Conservation (phyloP, 495 filamentous ascomycete species). For the Aspergillus sclerotioniger region DNA sequence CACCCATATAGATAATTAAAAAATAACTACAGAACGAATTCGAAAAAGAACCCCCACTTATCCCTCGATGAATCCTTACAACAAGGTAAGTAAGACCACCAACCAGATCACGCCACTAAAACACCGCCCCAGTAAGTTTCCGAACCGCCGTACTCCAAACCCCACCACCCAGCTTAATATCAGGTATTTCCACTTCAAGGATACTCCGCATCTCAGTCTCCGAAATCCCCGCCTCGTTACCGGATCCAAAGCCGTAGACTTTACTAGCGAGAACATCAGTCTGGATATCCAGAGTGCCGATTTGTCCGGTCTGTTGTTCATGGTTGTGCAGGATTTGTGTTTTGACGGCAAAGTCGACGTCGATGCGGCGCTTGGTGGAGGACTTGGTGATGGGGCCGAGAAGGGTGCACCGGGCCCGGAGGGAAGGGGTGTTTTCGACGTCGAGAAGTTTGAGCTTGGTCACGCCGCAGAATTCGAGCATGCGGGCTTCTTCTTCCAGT, state of each 20-base stretch:
- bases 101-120: slow-evolving; percentile 13
- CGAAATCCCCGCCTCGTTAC: slow-evolving; percentile 30
- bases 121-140: slow-evolving; percentile 34
- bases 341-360: slow-evolving; percentile 44
- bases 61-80: too few species aligned
- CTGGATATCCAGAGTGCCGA: slow-evolving; percentile 37
- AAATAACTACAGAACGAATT: not conserved
- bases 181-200: slow-evolving; percentile 24
- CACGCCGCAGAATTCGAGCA: slow-evolving; percentile 48
- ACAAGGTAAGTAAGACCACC: not conserved
- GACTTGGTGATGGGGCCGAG: slow-evolving; percentile 28
- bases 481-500: slow-evolving; percentile 46
- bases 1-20: not conserved
- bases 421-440: slow-evolving; percentile 27
- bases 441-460: slow-evolving; percentile 40
- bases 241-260: slow-evolving; percentile 43
- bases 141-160: slow-evolving; percentile 44
- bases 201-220: slow-evolving; percentile 41
- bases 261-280: slow-evolving; percentile 44
- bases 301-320: slow-evolving; percentile 15
- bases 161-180: slow-evolving; percentile 34
- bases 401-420: slow-evolving; percentile 42
- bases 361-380: slow-evolving; percentile 27
- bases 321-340: slow-evolving; percentile 22
- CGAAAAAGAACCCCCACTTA: not conserved